Conservation (phyloP, 2,329 filamentous ascomycete genomes). For the Colletotrichum navitas region DNA sequence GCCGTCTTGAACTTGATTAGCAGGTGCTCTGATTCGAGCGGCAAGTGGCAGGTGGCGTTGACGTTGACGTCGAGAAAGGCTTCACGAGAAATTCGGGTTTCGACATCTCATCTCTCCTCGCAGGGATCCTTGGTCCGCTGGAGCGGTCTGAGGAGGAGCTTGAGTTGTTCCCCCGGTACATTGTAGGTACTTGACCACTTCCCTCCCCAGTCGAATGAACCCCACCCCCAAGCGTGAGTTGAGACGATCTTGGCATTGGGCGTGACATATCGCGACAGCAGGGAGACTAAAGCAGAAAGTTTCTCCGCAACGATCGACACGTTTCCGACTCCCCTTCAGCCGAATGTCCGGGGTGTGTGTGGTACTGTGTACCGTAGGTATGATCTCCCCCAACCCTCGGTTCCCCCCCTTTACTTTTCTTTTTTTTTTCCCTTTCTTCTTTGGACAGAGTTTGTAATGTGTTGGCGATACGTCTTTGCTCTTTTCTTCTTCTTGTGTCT, state of each 20-base stretch:
- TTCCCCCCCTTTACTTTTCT: no score
- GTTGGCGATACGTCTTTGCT: not conserved
- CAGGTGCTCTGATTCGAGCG: conserved; percentile 35
- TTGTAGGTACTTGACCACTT: conserved; percentile 5
- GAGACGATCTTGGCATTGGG: conserved; percentile 33
- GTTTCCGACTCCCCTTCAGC: conserved; percentile 39
- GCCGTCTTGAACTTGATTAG: conserved; percentile 28
- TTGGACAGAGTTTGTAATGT: conserved; percentile 6
- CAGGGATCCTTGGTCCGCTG: not conserved
- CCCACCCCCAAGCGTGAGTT: conserved; percentile 13
- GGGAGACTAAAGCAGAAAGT: conserved; percentile 36
- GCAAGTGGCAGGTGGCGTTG: conserved; percentile 22
- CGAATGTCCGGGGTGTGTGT: conserved; percentile 27
- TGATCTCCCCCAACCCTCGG: not conserved
- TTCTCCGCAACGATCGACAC: conserved; percentile 42
- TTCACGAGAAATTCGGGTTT: conserved; percentile 1
- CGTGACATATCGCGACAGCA: conserved; percentile 20
- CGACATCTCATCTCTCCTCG: not conserved
- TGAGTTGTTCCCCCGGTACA: not conserved
- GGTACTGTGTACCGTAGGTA: not conserved
- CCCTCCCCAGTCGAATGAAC: conserved; percentile 21
- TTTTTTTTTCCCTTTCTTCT: not conserved
- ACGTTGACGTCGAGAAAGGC: conserved; percentile 9
- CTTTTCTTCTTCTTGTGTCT: conserved; percentile 1
- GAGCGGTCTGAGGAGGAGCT: not conserved